phyloP scores from a whole-genome alignment of 306 rosid genomes.

The Sechiopsis laciniata region DNA sequence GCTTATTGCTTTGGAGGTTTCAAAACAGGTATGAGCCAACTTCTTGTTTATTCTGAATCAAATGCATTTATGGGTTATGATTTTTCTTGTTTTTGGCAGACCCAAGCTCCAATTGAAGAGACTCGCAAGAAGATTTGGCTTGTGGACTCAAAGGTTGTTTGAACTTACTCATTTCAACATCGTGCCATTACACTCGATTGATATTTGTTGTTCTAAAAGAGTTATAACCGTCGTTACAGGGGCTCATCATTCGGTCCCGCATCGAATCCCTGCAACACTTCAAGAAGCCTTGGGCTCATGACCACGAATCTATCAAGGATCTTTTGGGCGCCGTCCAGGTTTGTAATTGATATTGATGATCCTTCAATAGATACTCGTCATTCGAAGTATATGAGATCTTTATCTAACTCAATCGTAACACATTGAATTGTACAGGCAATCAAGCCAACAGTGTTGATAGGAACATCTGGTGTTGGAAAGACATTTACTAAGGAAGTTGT shows the following conservation, averaged over 20 bases:
- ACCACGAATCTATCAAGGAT: constrained; percentile 69
- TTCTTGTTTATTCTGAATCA: constrained; percentile 6
- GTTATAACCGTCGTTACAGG: constrained; percentile 39
- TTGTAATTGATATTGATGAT: constrained; percentile 16
- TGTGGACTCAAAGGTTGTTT: constrained; percentile 83
- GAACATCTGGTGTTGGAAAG: constrained; percentile 91
- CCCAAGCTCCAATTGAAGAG: constrained; percentile 69
- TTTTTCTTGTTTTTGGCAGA: constrained; percentile 37
- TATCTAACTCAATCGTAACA: constrained; percentile 21
- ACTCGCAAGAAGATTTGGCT: constrained; percentile 95
- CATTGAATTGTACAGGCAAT: constrained; percentile 51
- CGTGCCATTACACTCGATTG: not conserved
- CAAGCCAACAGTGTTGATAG: constrained; percentile 89
- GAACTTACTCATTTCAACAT: not conserved
- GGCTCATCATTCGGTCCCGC: constrained; percentile 79
- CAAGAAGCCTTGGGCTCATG: constrained; percentile 98
- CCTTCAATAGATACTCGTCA: not conserved
- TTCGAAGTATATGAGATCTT: not conserved
- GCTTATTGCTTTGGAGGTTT: constrained; percentile 89
- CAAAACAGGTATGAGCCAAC: constrained; percentile 71
- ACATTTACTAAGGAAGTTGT: constrained; percentile 90
- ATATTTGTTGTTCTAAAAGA: constrained; percentile 19
- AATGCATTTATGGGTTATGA: constrained; percentile 13
- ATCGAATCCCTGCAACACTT: constrained; percentile 75
- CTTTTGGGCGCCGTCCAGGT: constrained; percentile 83